Conservation (phyloP, 305 asterid genomes). For the Fraxinus xanthoxyloides region DNA sequence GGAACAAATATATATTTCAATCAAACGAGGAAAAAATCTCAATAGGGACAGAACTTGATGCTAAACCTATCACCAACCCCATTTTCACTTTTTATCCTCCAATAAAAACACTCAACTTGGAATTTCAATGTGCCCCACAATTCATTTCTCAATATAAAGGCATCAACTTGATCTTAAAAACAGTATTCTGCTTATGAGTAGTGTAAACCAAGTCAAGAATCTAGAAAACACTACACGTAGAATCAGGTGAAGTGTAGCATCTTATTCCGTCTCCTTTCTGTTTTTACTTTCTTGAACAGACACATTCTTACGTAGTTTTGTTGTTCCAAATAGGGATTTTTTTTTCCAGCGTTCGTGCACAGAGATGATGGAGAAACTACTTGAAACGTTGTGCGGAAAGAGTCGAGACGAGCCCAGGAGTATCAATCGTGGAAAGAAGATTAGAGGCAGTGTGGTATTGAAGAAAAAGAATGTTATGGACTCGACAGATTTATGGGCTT, state of each 20-base stretch:
- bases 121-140: constrained; percentile 15
- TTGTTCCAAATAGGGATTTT: constrained; percentile 24
- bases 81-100: background rate
- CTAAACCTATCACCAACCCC: background rate
- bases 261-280: background rate
- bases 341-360: constrained; percentile 28
- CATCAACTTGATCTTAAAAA: background rate
- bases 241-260: background rate
- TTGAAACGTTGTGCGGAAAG: constrained; percentile 57
- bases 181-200: background rate
- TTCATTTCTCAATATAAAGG: constrained; percentile 6
- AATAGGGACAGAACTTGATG: background rate
- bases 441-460: constrained; percentile 53
- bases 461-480: constrained; percentile 64
- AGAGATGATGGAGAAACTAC: constrained; percentile 48
- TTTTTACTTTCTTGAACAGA: background rate
- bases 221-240: background rate
- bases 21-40: background rate
- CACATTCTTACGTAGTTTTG: background rate
- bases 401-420: constrained; percentile 28
- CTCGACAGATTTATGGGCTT: constrained; percentile 38
- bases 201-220: constrained; percentile 2
- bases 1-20: background rate
- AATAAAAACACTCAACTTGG: constrained; percentile 7
- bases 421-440: constrained; percentile 25